Evolutionary conservation across 2,329 filamentous ascomycete genomes (phyloP), one percentile per base, ranked within the genome.

Genomic region (Colletotrichum sp.): DNA sequence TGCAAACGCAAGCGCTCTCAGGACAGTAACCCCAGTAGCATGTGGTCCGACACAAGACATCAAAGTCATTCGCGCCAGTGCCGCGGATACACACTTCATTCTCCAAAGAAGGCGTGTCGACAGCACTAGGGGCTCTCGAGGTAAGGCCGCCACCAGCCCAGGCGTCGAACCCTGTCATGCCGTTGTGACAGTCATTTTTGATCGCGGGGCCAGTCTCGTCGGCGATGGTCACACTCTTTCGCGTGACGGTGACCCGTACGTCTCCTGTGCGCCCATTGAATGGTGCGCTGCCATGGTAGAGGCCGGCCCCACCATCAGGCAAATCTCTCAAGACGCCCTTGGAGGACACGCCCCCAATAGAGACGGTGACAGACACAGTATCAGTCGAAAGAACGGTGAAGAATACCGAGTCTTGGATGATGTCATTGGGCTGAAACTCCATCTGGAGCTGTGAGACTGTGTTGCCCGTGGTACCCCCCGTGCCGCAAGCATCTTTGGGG

Each of bases 231-330:
- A 43, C 24, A 18, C 28, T 61, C n/a, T 52, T 52, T 8, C 16
- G 78, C 26, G 79, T 81, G 18, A 87, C 79, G 8, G 86, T 78
- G 14, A 84, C 84, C 3, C 82, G 80, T 43, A 81, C 82, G 59
- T 82, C 82, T 59, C 81, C 75, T 7, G 76, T 78, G 7, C 63
- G 30, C 52, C 79, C 79, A 21, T 79, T 75, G 24, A 81, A 80
- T 0, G 74, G 63, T 12, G 80, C 76, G 52, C 82, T 34, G 32
- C 32, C 32, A 13, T 34, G 32, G 6, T 34, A 84, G 21, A 83
- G 72, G 0, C 82, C 82, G 24, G 77, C 68, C 1, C 72, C 80
- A n/a, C 68, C 39, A 30, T 71, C 68, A 8, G 68, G 59, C 14
- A 64, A 13, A 7, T 71, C 59, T 55, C 36, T n/a, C 36, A n/a